Conservation (phyloP, 2,329 filamentous ascomycete species). For the Curvularia lunata region DNA sequence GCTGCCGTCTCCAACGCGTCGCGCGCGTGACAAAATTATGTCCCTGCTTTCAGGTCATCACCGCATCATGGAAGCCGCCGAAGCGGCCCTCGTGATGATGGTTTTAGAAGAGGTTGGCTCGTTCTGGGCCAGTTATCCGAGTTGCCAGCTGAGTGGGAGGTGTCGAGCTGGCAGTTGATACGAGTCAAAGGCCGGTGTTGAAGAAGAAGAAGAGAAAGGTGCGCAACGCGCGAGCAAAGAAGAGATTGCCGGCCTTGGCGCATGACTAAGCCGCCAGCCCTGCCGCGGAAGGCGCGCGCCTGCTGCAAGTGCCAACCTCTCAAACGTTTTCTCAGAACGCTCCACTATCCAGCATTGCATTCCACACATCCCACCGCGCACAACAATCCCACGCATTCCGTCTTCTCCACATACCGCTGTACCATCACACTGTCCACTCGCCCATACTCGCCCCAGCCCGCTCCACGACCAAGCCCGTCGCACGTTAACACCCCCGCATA, state of each 20-base stretch:
- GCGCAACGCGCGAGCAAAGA: constrained; percentile 22
- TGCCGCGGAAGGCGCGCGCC: constrained; percentile 31
- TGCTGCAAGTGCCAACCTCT: constrained; percentile 33
- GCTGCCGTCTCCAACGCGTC: constrained; percentile 22
- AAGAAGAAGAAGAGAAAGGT: constrained; percentile 21
- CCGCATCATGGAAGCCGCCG: constrained; percentile 68
- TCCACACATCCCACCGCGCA: constrained; percentile 27
- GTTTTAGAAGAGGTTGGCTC: constrained; percentile 76
- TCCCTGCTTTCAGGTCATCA: constrained; percentile 72
- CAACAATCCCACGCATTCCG: constrained; percentile 8
- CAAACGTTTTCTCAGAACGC: constrained; percentile 38
- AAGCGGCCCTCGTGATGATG: constrained; percentile 75
- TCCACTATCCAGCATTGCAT: constrained; percentile 29
- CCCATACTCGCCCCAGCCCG: constrained; percentile 5
- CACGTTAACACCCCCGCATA: constrained; percentile 13
- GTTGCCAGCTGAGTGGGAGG: constrained; percentile 68
- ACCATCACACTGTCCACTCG: constrained; percentile 12
- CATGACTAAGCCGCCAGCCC: constrained; percentile 22
- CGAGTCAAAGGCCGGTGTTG: constrained; percentile 72
- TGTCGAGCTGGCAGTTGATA: constrained; percentile 71
- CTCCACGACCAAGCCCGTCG: constrained; percentile 10
- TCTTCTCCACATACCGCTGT: constrained; percentile 9
- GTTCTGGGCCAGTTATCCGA: constrained; percentile 75
- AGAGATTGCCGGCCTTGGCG: constrained; percentile 26
- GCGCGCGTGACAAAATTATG: constrained; percentile 51